Conservation (phyloP, 768 basidiomycete species). For the Hygrophorus pudorinus region DNA sequence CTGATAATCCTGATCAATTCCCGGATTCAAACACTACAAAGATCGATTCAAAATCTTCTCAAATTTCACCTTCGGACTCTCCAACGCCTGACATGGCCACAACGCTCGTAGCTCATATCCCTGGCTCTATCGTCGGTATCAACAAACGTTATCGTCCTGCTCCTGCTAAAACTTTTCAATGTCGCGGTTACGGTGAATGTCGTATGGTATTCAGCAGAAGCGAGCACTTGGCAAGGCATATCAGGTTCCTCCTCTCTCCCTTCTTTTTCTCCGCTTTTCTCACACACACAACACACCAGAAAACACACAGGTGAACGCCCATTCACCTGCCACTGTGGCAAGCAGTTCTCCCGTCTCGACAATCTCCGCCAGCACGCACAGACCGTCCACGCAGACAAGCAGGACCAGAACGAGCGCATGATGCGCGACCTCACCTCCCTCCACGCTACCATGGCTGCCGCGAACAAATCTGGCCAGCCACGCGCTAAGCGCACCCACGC, state of each 20-base stretch:
- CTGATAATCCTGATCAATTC: conserved; percentile 20
- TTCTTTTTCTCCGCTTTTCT: conserved; percentile 11
- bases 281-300: conserved; percentile 29
- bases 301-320: conserved; percentile 98
- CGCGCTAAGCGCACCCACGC: conserved; percentile 5
- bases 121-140: conserved; percentile 17
- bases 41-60: background rate
- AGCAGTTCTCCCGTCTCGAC: conserved; percentile 93
- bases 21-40: conserved; percentile 9
- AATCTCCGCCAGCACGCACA: conserved; percentile 96
- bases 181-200: conserved; percentile 91
- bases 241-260: conserved; percentile 50
- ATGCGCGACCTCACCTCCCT: conserved; percentile 82
- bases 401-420: conserved; percentile 81
- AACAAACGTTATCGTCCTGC: conserved; percentile 70
- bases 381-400: conserved; percentile 94
- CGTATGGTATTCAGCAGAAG: conserved; percentile 93
- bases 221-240: conserved; percentile 93
- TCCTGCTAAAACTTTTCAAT: conserved; percentile 91
- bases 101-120: conserved; percentile 13
- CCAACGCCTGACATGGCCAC: conserved; percentile 17
- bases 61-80: background rate
- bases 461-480: conserved; percentile 29
- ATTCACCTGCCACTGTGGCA: conserved; percentile 91
- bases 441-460: conserved; percentile 70